phyloP scores from a whole-genome alignment of 2,329 filamentous ascomycete genomes.

The Phialocephala subalpina region DNA sequence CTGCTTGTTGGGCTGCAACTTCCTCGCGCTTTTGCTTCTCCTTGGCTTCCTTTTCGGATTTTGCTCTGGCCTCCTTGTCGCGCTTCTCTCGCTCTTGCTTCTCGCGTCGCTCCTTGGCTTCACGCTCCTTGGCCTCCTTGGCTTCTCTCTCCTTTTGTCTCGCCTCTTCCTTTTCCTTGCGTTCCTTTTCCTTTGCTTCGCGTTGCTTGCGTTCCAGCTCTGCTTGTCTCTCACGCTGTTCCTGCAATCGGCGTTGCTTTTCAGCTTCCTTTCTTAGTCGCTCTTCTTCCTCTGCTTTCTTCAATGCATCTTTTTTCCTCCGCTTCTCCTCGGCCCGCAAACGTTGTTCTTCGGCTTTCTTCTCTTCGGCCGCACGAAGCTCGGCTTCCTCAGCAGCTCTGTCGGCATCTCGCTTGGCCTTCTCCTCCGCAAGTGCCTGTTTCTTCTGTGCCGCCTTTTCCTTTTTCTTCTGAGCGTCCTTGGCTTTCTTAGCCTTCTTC shows the following conservation, averaged over 20 bases:
- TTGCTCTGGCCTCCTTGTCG: conserved; percentile 62
- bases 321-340: conserved; percentile 88
- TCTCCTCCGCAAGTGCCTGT: conserved; percentile 88
- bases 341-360: conserved; percentile 81
- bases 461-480: conserved; percentile 94
- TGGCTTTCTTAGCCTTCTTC: conserved; percentile 90
- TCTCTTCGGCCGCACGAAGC: conserved; percentile 76
- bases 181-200: conserved; percentile 82
- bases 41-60: conserved; percentile 53
- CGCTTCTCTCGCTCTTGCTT: conserved; percentile 66
- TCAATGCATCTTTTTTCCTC: conserved; percentile 89
- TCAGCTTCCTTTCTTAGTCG: conserved; percentile 85
- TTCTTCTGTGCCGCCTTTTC: conserved; percentile 92
- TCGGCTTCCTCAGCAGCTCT: conserved; percentile 88
- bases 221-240: conserved; percentile 85
- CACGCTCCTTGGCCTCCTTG: conserved; percentile 69
- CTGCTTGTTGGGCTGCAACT: conserved; percentile 46
- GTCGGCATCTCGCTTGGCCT: conserved; percentile 85
- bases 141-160: conserved; percentile 81
- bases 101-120: conserved; percentile 63
- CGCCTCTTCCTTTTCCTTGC: conserved; percentile 84
- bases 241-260: conserved; percentile 77
- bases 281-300: conserved; percentile 90
- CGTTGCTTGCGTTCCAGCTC: conserved; percentile 86
- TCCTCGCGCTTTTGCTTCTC: conserved; percentile 58